Evolutionary conservation across 2,329 filamentous ascomycete genomes (phyloP), one percentile per base, ranked within the genome.

Genomic region (Sordariomycetes sp.): DNA sequence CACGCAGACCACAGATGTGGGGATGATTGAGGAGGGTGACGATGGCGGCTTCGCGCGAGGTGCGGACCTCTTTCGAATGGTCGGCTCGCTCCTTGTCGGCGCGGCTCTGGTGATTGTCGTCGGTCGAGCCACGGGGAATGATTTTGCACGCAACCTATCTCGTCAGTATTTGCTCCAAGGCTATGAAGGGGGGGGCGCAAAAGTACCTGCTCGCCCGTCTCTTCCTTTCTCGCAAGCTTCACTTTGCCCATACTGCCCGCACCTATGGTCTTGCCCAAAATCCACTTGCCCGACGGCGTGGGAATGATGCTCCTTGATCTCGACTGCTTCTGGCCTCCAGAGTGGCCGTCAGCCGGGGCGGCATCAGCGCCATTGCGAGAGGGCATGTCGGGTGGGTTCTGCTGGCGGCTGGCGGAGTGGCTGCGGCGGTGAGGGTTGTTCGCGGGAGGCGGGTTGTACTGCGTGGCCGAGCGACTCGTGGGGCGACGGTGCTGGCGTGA

Each of bases 191-290:
- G 37, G 39, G 28, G 33, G 34, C 35, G 28, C 31, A 24, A 12
- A 35, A 27, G 49, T 63, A 88, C 86, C 77, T 95, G 85, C 66
- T 96, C 92, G 47, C 82, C 84, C 15, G 84, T 85, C 49, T 94
- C 88, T 46, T 82, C 73, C 59, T 93, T 93, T 49, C 85, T 85
- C 17, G 92, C 92, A 45, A 98, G 68, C 64, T 96, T 96, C 42
- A 98, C 92, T 59, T 96, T 96, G 44, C 92, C 92, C 92, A 98
- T 98, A 58, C 90, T 96, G 33, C 92, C 92, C 34, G 88, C 87
- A 39, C 92, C 92, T 49, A 98, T 92, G 4, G 92, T 96, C 68
- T 96, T 96, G 39, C 90, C 90, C 34, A 98, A 68, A 36, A 87
- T 79, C 87, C 90, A 98, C 66, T 88, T 86, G 38, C 92, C 92